Base-by-base conservation (phyloP, 2,329 filamentous ascomycete species). In the Ascochyta koolunga region DNA sequence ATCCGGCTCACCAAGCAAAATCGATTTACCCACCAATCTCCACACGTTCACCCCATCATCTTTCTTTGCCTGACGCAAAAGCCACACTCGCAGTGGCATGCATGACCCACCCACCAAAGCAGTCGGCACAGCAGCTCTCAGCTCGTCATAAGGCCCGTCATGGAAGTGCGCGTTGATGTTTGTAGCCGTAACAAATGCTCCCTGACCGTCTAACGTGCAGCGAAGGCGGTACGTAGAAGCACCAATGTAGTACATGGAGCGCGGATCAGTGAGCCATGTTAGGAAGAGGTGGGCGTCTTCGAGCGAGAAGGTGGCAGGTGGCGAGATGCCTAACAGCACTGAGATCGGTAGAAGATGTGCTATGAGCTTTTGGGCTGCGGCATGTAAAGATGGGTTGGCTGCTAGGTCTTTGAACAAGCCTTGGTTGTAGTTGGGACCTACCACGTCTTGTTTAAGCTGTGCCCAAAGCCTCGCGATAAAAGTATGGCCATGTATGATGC, bases 261-360 rank as follows among this genome's bases (percentile, higher is more conserved):
- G 56, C 22, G 58, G 56, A 27, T 63, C 60, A 0, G 60, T 59
- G 11, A 63, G 39, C 60, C 60, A 63, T 0, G 53, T 63, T 10
- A 63, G 19, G 36, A 63, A 63, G 16, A 61, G 32, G 1, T 49
- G 45, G 2, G 58, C 58, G 10, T 63, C 58, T 38, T 56, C 45
- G 7, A 54, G 7, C 8, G 37, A 42, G 19, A 61, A 55, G 1
- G 1, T 21, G 11, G 29, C 25, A 2, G 50, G 42, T 7, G 24
- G 5, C 16, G 38, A 19, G 2, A 51, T 48, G 21, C 39, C 19
- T 1, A 49, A 13, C 11, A 50, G 2, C 1, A 22, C 16, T 11
- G 47, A 18, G 7, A 29, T 31, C 1, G 50, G 31, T 10, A 39
- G 18, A 11, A 62, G 43, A n/a, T 54, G 37, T 25, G 29, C 42